Percentiles rank a stretch among this genome's conserved stretches.
Evolutionary conservation across 495 filamentous ascomycete species (phyloP).

Genomic region (Podospora pseudoanserina): DNA sequence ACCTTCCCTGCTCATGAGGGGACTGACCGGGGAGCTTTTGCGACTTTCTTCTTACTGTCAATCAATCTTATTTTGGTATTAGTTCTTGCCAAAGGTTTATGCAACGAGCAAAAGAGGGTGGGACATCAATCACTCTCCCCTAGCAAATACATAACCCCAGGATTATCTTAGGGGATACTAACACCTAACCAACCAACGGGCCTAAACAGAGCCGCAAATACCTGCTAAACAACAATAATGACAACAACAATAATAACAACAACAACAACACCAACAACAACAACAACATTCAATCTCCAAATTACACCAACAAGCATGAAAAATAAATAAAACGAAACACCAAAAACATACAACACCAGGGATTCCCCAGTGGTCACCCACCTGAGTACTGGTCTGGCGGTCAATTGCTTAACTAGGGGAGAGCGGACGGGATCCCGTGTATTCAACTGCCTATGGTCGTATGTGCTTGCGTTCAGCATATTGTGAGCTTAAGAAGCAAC

Average conservation of each 20-base stretch:
- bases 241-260: no score
- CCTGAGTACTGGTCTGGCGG: constrained; percentile 1
- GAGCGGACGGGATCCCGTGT: constrained; percentile 50
- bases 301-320: no score
- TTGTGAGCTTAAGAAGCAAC: no score
- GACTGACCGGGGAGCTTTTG: neutral
- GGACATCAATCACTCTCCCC: neutral
- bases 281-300: no score
- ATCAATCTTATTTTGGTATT: neutral
- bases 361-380: constrained; percentile 4
- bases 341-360: constrained; percentile 3
- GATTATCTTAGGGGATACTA: neutral
- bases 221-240: no score
- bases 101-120: neutral
- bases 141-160: neutral
- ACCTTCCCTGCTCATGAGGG: no score
- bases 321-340: neutral
- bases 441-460: constrained; percentile 1
- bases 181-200: neutral
- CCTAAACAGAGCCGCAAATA: neutral
- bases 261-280: no score
- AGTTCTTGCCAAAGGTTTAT: neutral
- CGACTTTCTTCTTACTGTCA: neutral
- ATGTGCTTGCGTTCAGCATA: neutral
- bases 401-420: constrained; percentile 39